Evolutionary conservation across 805 yeast species (phyloP).

Genomic region (Clavispora phyllophila): DNA sequence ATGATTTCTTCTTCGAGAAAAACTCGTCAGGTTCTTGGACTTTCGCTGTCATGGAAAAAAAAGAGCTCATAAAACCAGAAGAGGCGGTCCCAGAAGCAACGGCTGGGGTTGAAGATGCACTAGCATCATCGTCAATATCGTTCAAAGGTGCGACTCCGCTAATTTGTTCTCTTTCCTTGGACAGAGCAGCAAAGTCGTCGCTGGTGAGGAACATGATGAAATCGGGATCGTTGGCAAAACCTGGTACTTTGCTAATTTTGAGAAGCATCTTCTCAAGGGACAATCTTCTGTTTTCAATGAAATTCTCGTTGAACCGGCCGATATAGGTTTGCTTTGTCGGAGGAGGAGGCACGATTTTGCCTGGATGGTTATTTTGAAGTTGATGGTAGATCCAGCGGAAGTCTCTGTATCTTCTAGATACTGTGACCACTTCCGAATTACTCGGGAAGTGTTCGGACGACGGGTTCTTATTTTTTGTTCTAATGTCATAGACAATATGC

Average conservation of each 20-base stretch:
- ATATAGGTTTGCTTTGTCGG: conserved; percentile 93
- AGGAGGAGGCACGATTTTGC: conserved; percentile 81
- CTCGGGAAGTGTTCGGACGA: conserved; percentile 20
- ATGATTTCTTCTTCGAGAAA: conserved; percentile 63
- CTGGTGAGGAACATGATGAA: conserved; percentile 74
- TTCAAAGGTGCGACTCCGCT: conserved; percentile 41
- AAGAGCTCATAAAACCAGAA: conserved; percentile 63
- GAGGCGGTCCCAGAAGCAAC: conserved; percentile 23
- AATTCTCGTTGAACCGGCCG: conserved; percentile 86
- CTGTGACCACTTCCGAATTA: conserved; percentile 24
- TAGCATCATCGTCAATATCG: conserved; percentile 35
- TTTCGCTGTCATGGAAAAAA: conserved; percentile 65
- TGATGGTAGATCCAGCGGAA: conserved; percentile 94
- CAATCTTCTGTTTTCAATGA: conserved; percentile 78
- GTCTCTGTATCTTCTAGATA: conserved; percentile 83
- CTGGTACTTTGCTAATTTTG: conserved; percentile 56
- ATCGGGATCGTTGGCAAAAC: conserved; percentile 66
- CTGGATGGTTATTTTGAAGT: conserved; percentile 81
- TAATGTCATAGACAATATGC: conserved; percentile 82
- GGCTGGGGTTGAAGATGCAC: conserved; percentile 20
- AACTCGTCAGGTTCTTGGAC: conserved; percentile 74
- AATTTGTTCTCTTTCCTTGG: conserved; percentile 63
- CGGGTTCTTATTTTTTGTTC: conserved; percentile 50
- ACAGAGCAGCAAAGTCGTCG: conserved; percentile 60
- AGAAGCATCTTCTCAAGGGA: conserved; percentile 82